A percentile compares a stretch with the other conserved stretches of the same genome.
These are phyloP conservation scores for Leishmania tropica DNA, from an alignment of 208 protist genomes.

Conservation along the genomic window DNA sequence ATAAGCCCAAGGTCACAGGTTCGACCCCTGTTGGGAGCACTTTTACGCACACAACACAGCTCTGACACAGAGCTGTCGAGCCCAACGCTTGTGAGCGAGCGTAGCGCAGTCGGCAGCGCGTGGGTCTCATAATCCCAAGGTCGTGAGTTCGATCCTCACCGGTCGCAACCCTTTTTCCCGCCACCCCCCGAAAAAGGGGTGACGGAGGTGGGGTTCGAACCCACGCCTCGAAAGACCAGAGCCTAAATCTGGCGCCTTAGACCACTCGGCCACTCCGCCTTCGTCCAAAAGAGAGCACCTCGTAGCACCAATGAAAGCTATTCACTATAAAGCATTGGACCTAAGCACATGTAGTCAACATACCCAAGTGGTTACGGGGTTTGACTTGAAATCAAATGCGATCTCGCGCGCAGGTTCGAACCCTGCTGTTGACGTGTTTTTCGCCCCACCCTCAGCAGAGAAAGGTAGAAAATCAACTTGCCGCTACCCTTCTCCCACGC, in stretches of 20 bases:
- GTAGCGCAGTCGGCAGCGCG: constrained; percentile 95
- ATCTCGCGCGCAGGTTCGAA: constrained; percentile 91
- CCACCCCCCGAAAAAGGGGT: neutral
- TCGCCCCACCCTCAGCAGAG: too few relatives aligned
- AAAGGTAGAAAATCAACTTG: too few relatives aligned
- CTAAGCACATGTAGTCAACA: constrained; percentile 26
- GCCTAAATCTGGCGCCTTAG: constrained; percentile 75
- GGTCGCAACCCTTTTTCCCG: constrained; percentile 42
- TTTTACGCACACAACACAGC: constrained; percentile 8
- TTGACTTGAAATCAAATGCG: constrained; percentile 89
- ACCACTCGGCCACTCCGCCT: neutral
- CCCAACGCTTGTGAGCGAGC: constrained; percentile 39
- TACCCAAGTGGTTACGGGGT: constrained; percentile 92
- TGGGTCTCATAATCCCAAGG: constrained; percentile 96
- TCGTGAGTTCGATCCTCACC: constrained; percentile 93
- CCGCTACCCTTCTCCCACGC: too few relatives aligned
- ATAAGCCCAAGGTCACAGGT: constrained; percentile 77
- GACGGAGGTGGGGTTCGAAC: constrained; percentile 75
- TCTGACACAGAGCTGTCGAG: too few relatives aligned
- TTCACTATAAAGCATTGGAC: too few relatives aligned
- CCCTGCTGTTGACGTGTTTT: constrained; percentile 64
- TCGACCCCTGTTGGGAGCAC: constrained; percentile 70
- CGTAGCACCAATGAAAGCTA: too few relatives aligned
- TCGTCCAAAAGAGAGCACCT: constrained; percentile 19
- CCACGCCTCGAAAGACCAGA: constrained; percentile 78